Conservation (phyloP, 345 rosid species). For the Populus euphratica region DNA sequence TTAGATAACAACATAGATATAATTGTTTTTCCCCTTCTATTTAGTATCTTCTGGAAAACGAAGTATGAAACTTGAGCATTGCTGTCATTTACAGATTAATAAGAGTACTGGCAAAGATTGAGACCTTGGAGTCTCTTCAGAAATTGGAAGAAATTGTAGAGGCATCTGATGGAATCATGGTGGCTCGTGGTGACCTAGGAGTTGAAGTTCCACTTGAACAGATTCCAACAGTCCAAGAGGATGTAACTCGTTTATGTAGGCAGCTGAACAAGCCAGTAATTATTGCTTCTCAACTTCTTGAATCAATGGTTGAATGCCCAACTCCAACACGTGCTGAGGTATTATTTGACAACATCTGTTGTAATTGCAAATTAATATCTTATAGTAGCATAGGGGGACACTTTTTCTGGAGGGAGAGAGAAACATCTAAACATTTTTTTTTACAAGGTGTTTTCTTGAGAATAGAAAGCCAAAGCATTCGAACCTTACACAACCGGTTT, state of each 20-base stretch:
- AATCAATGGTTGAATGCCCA: conserved; percentile 77
- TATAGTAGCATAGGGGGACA: background rate
- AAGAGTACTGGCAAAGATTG: conserved; percentile 65
- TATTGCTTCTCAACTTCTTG: conserved; percentile 73
- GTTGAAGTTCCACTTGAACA: conserved; percentile 72
- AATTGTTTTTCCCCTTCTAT: background rate
- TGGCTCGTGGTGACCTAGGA: conserved; percentile 77
- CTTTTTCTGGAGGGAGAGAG: background rate
- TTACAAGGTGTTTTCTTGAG: background rate
- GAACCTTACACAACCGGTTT: background rate
- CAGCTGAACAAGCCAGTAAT: conserved; percentile 70
- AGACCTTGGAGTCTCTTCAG: conserved; percentile 60
- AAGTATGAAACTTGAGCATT: background rate
- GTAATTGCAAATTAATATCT: background rate
- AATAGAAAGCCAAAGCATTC: background rate
- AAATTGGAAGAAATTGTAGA: conserved; percentile 54
- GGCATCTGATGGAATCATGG: conserved; percentile 74
- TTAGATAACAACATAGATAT: background rate
- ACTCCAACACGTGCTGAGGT: conserved; percentile 83
- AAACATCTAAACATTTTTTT: background rate
- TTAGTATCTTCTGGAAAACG: background rate
- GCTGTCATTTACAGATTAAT: conserved; percentile 37
- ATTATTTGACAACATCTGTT: background rate
- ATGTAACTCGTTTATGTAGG: conserved; percentile 46
- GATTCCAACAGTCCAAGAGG: conserved; percentile 63